These are phyloP conservation scores for Petrea volubilis DNA, from an alignment of 257 asterid species.

Conservation along the genomic window DNA sequence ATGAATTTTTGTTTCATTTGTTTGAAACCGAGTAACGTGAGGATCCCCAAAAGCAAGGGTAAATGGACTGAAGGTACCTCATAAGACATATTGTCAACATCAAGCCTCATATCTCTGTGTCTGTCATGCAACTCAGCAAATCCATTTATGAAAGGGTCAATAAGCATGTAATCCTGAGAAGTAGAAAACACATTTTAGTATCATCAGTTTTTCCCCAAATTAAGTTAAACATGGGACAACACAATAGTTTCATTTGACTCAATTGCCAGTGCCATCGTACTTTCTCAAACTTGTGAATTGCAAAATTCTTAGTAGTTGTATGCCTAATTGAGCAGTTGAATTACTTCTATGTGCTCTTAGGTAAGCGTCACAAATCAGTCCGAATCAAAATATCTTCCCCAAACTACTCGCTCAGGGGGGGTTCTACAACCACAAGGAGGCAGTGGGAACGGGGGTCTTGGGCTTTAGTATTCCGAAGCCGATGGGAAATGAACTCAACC, in stretches of 20 bases:
- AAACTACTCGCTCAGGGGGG: background rate
- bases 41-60: background rate
- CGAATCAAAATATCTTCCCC: background rate
- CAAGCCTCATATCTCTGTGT: constrained; percentile 91
- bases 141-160: constrained; percentile 62
- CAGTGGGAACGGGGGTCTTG: too few relatives aligned
- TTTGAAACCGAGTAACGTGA: background rate
- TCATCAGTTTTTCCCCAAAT: background rate
- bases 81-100: constrained; percentile 89
- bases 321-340: background rate
- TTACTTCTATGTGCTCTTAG: background rate
- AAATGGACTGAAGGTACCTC: constrained; percentile 57
- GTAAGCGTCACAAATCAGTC: too few relatives aligned
- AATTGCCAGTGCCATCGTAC: background rate
- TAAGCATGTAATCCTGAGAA: constrained; percentile 61
- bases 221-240: background rate
- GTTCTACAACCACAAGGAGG: background rate
- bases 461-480: too few relatives aligned
- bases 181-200: background rate
- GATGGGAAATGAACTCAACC: too few relatives aligned
- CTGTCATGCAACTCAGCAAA: constrained; percentile 73
- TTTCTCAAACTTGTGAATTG: background rate
- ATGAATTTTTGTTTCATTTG: background rate
- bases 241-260: background rate
- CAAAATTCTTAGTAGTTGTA: background rate